Base-by-base conservation (phyloP, 495 filamentous ascomycete genomes). In the Wilcoxina mikolae region DNA sequence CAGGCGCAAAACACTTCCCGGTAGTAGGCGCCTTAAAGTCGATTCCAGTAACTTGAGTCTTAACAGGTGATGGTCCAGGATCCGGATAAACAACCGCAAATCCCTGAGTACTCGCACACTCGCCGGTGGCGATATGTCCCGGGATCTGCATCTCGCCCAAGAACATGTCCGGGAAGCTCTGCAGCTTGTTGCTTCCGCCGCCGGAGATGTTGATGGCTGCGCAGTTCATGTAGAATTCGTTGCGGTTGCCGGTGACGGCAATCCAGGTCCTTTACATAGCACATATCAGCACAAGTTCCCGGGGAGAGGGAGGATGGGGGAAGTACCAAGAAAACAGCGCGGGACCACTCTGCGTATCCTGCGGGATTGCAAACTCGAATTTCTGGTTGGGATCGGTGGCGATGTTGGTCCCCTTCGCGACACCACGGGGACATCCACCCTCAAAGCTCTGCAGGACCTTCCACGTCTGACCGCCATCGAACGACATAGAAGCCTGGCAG, bases 191-290 rank as follows among this genome's bases (percentile, higher is more conserved):
- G 11, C 54, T 56, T 3, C 62, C 56, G 5, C 66, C 65, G 5
- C 71, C 71, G 10, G 67, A 68, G 56, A 78, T 68, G 23, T 57
- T 68, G 44, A 73, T 69, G 4, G 69, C 60, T 0, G 73, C 73
- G 52, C 74, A 77, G 59, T 74, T 73, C 71, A 73, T 73, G 58
- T 78, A 79, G 61, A 74, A 73, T 51, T 76, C 74, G 7, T 64
- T 49, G 4, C 72, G 69, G 35, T 76, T 74, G 0, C 74, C 75
- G 0, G 70, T 60, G 28, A 70, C 57, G 61, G 73, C 62, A 42
- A 55, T 57, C 62, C 62, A 65, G 2, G 49, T 65, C 62, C 60
- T 62, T 9, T 17, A 2, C 3, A n/a, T n/a, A n/a, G n/a, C n/a
- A n/a, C n/a, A n/a, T n/a, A 39, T 58, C 26, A 53, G 39, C 28